These are phyloP conservation scores for Blastocystis sp. DNA, from an alignment of 352 stramenopile genomes.

Conservation along the genomic window DNA sequence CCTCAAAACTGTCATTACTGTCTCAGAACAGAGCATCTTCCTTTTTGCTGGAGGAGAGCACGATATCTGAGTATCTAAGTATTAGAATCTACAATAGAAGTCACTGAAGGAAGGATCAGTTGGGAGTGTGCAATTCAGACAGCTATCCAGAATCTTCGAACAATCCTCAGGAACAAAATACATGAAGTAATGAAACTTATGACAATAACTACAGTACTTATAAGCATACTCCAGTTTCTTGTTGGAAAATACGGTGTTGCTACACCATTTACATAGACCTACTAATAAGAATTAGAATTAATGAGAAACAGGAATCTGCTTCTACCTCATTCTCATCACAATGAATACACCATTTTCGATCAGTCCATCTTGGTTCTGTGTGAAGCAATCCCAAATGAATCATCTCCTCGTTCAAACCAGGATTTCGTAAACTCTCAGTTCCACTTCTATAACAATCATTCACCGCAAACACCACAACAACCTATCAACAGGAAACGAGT, in stretches of 20 bases:
- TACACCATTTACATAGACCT: background rate
- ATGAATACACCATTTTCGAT: background rate
- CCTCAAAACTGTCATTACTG: background rate
- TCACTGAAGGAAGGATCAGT: background rate
- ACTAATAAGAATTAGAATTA: background rate
- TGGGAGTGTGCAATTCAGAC: background rate
- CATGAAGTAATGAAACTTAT: constrained; percentile 1
- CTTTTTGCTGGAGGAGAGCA: background rate
- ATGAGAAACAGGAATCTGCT: background rate
- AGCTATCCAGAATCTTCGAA: background rate
- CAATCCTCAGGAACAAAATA: background rate
- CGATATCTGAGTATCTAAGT: background rate
- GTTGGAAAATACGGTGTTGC: background rate
- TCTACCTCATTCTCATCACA: background rate
- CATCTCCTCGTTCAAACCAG: background rate
- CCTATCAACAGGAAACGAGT: background rate
- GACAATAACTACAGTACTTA: background rate
- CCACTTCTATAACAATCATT: background rate
- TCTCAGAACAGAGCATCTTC: background rate
- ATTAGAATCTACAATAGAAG: background rate
- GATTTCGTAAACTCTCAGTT: background rate
- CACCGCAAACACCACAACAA: background rate
- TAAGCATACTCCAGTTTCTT: background rate
- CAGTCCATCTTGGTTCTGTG: background rate
- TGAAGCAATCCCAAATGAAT: background rate